Percentiles rank a stretch among this genome's conserved stretches.
phyloP scores from a whole-genome alignment of 2,329 filamentous ascomycete genomes.

The Myotisia sp. region DNA sequence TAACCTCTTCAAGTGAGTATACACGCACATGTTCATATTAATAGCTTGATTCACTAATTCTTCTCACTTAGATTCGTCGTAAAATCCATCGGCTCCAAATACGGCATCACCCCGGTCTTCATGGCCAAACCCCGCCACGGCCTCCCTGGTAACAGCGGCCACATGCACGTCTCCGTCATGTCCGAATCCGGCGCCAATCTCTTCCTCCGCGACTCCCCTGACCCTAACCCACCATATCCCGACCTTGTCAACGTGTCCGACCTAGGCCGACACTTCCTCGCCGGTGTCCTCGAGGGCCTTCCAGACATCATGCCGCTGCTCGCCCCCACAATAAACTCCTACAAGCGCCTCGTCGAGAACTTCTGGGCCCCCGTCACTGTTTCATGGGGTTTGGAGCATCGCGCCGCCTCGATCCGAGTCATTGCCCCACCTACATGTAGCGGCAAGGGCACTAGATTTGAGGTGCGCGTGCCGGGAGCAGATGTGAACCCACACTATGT shows the following conservation, averaged over 20 bases:
- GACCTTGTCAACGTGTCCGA: slow-evolving; percentile 75
- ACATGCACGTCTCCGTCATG: slow-evolving; percentile 85
- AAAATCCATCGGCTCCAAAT: slow-evolving; percentile 72
- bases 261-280: slow-evolving; percentile 80
- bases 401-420: slow-evolving; percentile 76
- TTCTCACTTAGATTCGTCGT: slow-evolving; percentile 52
- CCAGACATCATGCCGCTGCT: slow-evolving; percentile 92
- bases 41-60: slow-evolving; percentile 1
- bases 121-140: slow-evolving; percentile 95
- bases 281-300: slow-evolving; percentile 73
- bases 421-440: slow-evolving; percentile 80
- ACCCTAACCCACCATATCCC: slow-evolving; percentile 55
- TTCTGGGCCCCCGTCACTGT: slow-evolving; percentile 98
- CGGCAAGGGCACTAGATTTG: slow-evolving; percentile 74
- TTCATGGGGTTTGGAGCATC: slow-evolving; percentile 91
- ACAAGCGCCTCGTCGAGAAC: slow-evolving; percentile 95
- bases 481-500: slow-evolving; percentile 84
- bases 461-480: slow-evolving; percentile 85
- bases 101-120: slow-evolving; percentile 90
- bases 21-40: background rate
- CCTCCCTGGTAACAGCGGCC: slow-evolving; percentile 84
- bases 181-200: slow-evolving; percentile 71
- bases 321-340: slow-evolving; percentile 90
- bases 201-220: slow-evolving; percentile 57
- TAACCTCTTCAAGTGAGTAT: slow-evolving; percentile 68